phyloP scores from a whole-genome alignment of 2,329 filamentous ascomycete species.

The Stachybotrys echinatus region DNA sequence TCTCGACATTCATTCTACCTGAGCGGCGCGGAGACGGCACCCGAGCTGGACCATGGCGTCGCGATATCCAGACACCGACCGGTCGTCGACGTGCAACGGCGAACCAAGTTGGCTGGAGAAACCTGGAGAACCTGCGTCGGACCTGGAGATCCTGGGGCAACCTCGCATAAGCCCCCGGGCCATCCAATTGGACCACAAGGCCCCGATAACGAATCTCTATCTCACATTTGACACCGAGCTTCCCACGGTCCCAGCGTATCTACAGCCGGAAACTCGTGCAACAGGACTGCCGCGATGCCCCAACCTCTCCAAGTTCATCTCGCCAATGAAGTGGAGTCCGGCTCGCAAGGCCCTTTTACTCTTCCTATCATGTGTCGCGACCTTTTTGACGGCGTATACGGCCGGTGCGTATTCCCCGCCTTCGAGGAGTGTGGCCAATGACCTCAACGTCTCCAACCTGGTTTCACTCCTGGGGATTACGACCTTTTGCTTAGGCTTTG shows the following conservation, averaged over 20 bases:
- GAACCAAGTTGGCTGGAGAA: neutral
- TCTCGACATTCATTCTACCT: neutral
- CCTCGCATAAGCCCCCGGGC: neutral
- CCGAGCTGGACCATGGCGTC: neutral
- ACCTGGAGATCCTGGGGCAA: neutral
- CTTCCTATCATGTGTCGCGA: constrained; percentile 69
- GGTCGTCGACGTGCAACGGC: neutral
- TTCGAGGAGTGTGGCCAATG: constrained; percentile 55
- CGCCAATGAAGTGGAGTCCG: constrained; percentile 69
- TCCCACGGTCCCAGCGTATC: constrained; percentile 20
- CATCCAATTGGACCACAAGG: constrained; percentile 6
- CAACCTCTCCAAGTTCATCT: constrained; percentile 59
- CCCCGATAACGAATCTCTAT: constrained; percentile 32
- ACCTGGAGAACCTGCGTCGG: neutral
- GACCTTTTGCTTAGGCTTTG: constrained; percentile 76
- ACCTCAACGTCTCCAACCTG: constrained; percentile 61
- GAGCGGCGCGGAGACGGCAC: neutral
- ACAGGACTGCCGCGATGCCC: constrained; percentile 49
- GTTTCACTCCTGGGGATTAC: constrained; percentile 73
- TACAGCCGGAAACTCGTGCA: constrained; percentile 5
- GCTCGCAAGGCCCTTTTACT: constrained; percentile 67
- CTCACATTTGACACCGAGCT: constrained; percentile 33
- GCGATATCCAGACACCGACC: neutral
- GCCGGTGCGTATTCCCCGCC: constrained; percentile 77
- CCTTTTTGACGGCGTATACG: constrained; percentile 71